phyloP scores from a whole-genome alignment of 768 basidiomycete species.

The Gyrodon lividus region DNA sequence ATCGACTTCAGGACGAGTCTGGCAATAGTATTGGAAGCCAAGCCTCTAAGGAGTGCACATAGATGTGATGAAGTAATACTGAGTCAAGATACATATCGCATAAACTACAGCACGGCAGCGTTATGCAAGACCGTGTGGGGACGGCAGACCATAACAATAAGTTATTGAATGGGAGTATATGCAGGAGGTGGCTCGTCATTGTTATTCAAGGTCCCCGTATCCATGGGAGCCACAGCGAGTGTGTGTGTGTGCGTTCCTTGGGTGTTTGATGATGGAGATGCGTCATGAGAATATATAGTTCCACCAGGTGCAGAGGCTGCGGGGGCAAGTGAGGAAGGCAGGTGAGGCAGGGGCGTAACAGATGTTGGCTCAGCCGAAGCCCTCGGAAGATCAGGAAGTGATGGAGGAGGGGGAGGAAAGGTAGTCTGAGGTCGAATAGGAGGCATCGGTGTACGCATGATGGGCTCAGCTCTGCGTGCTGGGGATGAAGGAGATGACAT shows the following conservation, averaged over 20 bases:
- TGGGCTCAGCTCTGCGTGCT: not conserved
- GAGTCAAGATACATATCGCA: not conserved
- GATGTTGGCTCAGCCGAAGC: not conserved
- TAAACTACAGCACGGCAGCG: not conserved
- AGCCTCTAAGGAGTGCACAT: not conserved
- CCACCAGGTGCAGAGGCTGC: not conserved
- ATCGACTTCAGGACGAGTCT: too few species aligned
- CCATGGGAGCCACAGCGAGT: conserved; percentile 1
- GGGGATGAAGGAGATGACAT: conserved; percentile 5
- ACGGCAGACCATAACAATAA: not conserved
- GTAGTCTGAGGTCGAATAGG: not conserved
- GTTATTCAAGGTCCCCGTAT: conserved; percentile 12
- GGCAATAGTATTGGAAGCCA: too few species aligned
- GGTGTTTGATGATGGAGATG: not conserved
- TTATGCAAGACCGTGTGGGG: not conserved
- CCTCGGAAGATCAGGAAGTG: not conserved
- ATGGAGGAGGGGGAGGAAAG: not conserved
- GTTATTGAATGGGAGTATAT: conserved; percentile 22
- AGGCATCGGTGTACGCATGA: not conserved
- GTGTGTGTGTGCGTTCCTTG: conserved; percentile 3
- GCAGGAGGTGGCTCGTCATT: conserved; percentile 26
- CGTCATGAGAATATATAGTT: not conserved
- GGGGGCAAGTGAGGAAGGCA: not conserved
- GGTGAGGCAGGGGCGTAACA: not conserved
- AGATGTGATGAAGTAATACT: not conserved